phyloP scores from a whole-genome alignment of 2,329 filamentous ascomycete genomes.

The Sporothrix mexicana region DNA sequence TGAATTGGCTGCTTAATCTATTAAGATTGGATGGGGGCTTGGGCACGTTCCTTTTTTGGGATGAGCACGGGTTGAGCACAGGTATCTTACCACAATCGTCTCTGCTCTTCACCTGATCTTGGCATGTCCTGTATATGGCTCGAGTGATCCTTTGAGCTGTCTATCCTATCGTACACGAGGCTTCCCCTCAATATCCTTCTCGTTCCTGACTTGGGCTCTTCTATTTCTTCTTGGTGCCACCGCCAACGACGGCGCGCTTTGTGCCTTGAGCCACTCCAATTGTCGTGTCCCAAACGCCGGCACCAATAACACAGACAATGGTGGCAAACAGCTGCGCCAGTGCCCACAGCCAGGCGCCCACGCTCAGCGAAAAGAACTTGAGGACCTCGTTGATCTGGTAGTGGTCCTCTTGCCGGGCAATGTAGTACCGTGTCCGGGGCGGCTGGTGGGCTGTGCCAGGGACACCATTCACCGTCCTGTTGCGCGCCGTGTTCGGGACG shows the following conservation, averaged over 20 bases:
- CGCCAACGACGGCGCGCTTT: background rate
- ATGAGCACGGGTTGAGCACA: background rate
- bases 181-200: background rate
- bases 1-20: slow-evolving; percentile 9
- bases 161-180: background rate
- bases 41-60: background rate
- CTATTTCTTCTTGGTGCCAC: background rate
- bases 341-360: slow-evolving; percentile 59
- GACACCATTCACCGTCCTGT: slow-evolving; percentile 20
- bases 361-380: slow-evolving; percentile 70
- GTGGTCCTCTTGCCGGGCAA: slow-evolving; percentile 77
- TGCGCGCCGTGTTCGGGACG: background rate
- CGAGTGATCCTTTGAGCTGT: background rate
- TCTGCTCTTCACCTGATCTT: background rate
- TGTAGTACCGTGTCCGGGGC: slow-evolving; percentile 65
- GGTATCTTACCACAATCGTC: background rate
- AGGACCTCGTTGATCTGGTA: slow-evolving; percentile 80
- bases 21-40: slow-evolving; percentile 11
- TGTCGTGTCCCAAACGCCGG: slow-evolving; percentile 40
- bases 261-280: background rate
- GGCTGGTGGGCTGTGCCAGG: slow-evolving; percentile 23
- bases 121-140: background rate
- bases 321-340: slow-evolving; percentile 61
- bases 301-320: slow-evolving; percentile 66
- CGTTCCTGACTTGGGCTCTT: too few relatives aligned